These are phyloP conservation scores for Camelina hispida DNA, from an alignment of 345 rosid genomes.

Conservation along the genomic window DNA sequence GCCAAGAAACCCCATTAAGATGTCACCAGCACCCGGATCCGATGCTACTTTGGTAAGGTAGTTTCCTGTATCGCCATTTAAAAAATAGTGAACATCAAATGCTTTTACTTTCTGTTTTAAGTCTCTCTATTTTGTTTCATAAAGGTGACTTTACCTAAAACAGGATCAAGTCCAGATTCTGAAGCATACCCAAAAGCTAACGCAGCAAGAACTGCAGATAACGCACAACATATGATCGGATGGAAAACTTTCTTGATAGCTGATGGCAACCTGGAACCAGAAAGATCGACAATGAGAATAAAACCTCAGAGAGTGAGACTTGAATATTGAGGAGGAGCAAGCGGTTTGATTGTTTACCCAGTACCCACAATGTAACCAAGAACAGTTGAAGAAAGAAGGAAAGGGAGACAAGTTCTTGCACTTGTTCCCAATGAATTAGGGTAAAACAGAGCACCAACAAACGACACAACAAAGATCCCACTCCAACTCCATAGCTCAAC, in stretches of 20 bases:
- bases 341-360: conserved; percentile 52
- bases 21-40: conserved; percentile 96
- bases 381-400: conserved; percentile 88
- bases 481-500: conserved; percentile 80
- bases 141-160: conserved; percentile 61
- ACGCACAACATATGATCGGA: conserved; percentile 84
- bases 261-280: conserved; percentile 73
- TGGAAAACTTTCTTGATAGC: conserved; percentile 72
- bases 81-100: background rate
- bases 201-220: conserved; percentile 87
- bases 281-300: conserved; percentile 7
- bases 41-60: conserved; percentile 80
- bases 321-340: background rate
- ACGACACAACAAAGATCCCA: conserved; percentile 75
- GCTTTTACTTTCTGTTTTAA: background rate
- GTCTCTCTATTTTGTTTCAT: background rate
- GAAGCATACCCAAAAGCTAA: conserved; percentile 83
- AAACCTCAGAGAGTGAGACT: background rate
- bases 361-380: conserved; percentile 88
- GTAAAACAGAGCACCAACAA: conserved; percentile 64
- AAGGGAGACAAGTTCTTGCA: conserved; percentile 90
- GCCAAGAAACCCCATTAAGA: conserved; percentile 93
- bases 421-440: conserved; percentile 75
- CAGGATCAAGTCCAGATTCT: conserved; percentile 75
- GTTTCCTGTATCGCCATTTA: conserved; percentile 53